Conservation (phyloP, 108 stramenopile species). For the Aureococcus anophagefferens region DNA sequence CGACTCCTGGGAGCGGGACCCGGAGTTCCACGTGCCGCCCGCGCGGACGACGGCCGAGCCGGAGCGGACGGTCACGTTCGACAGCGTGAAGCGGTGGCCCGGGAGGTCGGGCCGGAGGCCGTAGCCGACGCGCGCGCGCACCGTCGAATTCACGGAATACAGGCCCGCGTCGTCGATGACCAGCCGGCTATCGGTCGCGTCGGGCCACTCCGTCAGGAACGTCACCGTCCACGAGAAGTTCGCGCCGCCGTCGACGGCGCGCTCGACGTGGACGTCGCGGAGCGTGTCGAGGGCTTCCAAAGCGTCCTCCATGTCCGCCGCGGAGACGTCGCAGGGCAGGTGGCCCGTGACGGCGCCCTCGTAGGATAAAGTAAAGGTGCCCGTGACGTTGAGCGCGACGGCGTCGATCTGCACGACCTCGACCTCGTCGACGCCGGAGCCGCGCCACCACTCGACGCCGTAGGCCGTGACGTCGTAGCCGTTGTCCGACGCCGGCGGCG, state of each 20-base stretch:
- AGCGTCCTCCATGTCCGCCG: conserved; percentile 30
- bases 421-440: conserved; percentile 36
- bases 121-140: conserved; percentile 1
- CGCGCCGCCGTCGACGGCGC: conserved; percentile 13
- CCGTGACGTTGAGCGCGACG: conserved; percentile 23
- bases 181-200: not conserved
- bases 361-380: conserved; percentile 36
- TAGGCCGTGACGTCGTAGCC: conserved; percentile 50
- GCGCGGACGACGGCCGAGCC: not conserved
- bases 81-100: not conserved
- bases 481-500: conserved; percentile 32
- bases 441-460: conserved; percentile 59
- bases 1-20: not conserved
- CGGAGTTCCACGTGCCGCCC: too few relatives aligned
- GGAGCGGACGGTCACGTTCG: not conserved
- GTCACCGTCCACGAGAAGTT: conserved; percentile 54
- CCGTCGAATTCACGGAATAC: not conserved
- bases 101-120: not conserved
- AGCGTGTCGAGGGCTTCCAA: conserved; percentile 36
- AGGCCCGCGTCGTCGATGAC: not conserved
- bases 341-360: conserved; percentile 35
- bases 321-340: conserved; percentile 19
- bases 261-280: conserved; percentile 42
- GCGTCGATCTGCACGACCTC: conserved; percentile 29
- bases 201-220: conserved; percentile 48